Conservation (phyloP, 148 eudicot species). For the Polygonum maritimum region DNA sequence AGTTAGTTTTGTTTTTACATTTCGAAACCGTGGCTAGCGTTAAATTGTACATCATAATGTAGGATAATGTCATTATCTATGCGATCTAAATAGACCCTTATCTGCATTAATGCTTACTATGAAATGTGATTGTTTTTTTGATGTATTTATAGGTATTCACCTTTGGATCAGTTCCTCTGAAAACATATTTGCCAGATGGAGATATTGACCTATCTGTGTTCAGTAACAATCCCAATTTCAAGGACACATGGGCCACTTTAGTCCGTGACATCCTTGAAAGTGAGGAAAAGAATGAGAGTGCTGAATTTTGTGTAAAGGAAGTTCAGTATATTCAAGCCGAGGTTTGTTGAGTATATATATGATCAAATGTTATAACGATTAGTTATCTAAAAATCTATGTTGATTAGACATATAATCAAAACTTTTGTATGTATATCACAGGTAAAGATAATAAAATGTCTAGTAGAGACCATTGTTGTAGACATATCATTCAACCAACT, state of each 20-base stretch:
- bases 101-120: not conserved
- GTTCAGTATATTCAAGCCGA: constrained; percentile 97
- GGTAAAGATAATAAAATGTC: constrained; percentile 75
- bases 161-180: constrained; percentile 94
- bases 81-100: no score
- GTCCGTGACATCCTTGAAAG: constrained; percentile 68
- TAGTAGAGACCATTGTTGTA: constrained; percentile 68
- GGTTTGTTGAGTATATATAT: constrained; percentile 20
- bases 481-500: constrained; percentile 78
- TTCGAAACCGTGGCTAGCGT: no score
- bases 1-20: not conserved
- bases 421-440: constrained; percentile 16
- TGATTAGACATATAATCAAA: not conserved
- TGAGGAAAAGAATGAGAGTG: constrained; percentile 82
- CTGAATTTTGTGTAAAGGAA: constrained; percentile 87
- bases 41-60: no score
- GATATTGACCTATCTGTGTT: constrained; percentile 87
- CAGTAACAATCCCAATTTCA: constrained; percentile 43
- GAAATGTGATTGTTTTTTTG: not conserved
- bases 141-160: constrained; percentile 57
- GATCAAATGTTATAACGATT: not conserved
- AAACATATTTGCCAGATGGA: constrained; percentile 95
- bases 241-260: constrained; percentile 74
- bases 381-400: not conserved
- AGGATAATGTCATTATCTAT: no score